Conservation (phyloP, 345 rosid genomes). For the Isatis tinctoria region DNA sequence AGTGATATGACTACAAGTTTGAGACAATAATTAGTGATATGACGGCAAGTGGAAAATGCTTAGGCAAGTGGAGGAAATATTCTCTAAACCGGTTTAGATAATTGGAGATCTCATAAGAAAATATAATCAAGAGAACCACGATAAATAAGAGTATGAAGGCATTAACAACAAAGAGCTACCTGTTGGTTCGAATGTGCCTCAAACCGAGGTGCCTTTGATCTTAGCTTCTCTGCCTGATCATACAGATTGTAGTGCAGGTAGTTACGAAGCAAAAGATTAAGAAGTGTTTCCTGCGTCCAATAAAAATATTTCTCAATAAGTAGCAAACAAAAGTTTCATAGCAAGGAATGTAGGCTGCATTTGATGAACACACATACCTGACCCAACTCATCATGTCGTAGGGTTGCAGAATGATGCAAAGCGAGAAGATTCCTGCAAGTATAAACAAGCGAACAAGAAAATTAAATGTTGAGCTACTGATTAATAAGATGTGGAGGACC, state of each 20-base stretch:
- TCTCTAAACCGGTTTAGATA: neutral
- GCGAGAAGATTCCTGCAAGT: conserved; percentile 67
- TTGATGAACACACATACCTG: conserved; percentile 50
- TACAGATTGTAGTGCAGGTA: conserved; percentile 82
- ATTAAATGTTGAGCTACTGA: neutral
- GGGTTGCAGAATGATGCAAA: conserved; percentile 76
- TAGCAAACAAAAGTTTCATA: conserved; percentile 17
- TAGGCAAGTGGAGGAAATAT: neutral
- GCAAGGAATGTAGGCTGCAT: neutral
- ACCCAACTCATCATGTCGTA: conserved; percentile 86
- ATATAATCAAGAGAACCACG: neutral
- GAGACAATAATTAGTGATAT: neutral
- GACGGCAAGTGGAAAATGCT: neutral
- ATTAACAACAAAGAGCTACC: conserved; percentile 32
- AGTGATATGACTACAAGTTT: neutral
- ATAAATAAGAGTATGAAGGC: neutral
- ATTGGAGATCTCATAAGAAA: neutral
- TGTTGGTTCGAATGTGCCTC: conserved; percentile 97
- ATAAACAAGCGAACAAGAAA: conserved; percentile 2
- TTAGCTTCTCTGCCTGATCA: conserved; percentile 91
- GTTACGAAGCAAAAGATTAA: conserved; percentile 74
- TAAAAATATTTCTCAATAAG: neutral
- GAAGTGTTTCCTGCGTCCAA: conserved; percentile 78
- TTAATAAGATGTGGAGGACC: neutral
- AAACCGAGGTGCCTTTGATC: conserved; percentile 92